Evolutionary conservation across 31 red algal genomes (phyloP), one percentile per base, ranked within the genome.

Genomic region (Porphyra umbilicalis): DNA sequence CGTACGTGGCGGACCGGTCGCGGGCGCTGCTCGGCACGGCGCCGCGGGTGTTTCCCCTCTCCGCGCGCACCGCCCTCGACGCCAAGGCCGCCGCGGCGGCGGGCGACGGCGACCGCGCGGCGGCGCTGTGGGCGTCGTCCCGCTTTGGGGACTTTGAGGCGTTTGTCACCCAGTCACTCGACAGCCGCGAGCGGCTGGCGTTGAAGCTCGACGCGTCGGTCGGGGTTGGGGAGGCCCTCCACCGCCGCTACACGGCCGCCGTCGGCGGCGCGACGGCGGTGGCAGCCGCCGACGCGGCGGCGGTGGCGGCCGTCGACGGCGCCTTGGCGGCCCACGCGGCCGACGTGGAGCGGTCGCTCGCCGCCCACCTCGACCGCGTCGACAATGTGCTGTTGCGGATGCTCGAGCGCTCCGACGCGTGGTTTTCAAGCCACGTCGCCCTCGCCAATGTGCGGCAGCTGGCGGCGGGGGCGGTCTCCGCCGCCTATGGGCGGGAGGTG

Each of bases 151-250:
- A 36, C 18, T 78, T 92, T 37, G 86, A 89, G 38, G 76, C 81
- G 20, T 92, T 84, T 67, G 83, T 92, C 10, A 88, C 81, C 4
- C 34, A 88, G 11, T 46, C 39, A 8, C 68, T 92, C 31, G 84
- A 87, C 76, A 79, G 81, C n/a, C 37, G 84, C 13, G 77, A 91
- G 74, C 85, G 89, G 76, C 77, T 85, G 36, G 81, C 44, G 20
- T 76, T 91, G 25, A 91, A 91, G 85, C 16, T 91, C 18, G 85
- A 85, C 42, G 81, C 83, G 6, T 82, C 86, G 8, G 78, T 74
- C 10, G 74, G 36, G 14, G 34, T 88, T 1, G 86, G 79, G 38
- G 77, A 25, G 39, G 30, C 40, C 20, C 32, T 88, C 34, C 16
- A 79, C 34, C 34, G 36, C 32, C 81, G 82, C 31, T 88, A 88